These are phyloP conservation scores for Fraxinus americana DNA, from an alignment of 257 asterid genomes.

Conservation along the genomic window DNA sequence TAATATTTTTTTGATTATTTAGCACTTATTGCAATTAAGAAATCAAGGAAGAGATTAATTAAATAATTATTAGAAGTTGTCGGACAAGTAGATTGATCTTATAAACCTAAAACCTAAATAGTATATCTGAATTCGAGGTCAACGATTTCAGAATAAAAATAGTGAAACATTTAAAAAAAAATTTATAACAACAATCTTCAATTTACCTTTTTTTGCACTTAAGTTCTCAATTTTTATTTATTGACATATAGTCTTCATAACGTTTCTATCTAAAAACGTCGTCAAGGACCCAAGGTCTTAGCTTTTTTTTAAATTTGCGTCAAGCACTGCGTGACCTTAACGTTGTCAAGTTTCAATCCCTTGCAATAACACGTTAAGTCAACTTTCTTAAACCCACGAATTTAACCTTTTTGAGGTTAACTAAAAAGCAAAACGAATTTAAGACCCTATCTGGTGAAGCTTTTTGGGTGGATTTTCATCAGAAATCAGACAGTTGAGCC, in stretches of 20 bases:
- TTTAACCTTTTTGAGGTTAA: too few relatives aligned
- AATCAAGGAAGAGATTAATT: not conserved
- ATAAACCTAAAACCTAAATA: not conserved
- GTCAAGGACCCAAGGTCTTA: too few relatives aligned
- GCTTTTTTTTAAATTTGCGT: too few relatives aligned
- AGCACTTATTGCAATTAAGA: not conserved
- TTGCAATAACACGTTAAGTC: too few relatives aligned
- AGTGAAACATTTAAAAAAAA: not conserved
- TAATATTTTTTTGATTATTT: not conserved
- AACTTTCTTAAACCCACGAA: too few relatives aligned
- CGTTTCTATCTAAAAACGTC: not conserved
- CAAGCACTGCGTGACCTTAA: too few relatives aligned
- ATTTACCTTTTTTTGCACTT: not conserved
- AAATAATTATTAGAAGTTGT: not conserved
- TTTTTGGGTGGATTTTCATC: too few relatives aligned
- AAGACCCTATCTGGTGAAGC: too few relatives aligned
- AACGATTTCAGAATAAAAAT: not conserved
- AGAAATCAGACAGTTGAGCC: too few relatives aligned
- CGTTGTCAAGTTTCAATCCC: too few relatives aligned
- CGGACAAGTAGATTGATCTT: not conserved
- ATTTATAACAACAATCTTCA: not conserved
- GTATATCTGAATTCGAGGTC: not conserved
- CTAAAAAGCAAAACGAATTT: too few relatives aligned
- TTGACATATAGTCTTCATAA: too few relatives aligned
- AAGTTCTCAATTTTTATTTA: not conserved